These are phyloP conservation scores for Eimeria necatrix DNA, from an alignment of 169 alveolate species.

Conservation along the genomic window DNA sequence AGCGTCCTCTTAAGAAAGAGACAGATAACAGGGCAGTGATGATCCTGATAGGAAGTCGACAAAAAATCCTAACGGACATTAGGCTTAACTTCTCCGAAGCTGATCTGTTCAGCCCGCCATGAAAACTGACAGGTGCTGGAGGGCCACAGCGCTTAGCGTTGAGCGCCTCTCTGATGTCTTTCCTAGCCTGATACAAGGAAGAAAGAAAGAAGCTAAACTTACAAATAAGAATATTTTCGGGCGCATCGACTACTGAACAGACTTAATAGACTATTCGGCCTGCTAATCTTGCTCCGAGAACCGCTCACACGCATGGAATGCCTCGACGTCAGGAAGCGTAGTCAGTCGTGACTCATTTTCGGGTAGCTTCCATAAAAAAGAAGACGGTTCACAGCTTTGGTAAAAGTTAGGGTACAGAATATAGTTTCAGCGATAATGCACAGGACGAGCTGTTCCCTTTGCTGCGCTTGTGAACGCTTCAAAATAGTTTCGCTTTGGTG, in stretches of 20 bases:
- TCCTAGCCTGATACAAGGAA: not conserved
- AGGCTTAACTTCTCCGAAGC: not conserved
- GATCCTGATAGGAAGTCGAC: conserved; percentile 34
- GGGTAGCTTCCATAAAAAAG: too few species aligned
- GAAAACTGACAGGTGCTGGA: conserved; percentile 53
- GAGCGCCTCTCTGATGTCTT: not conserved
- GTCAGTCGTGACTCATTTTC: not conserved
- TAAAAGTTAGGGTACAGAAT: too few species aligned
- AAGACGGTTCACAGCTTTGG: too few species aligned
- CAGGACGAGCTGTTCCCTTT: too few species aligned
- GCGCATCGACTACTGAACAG: not conserved
- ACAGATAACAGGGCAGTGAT: conserved; percentile 33
- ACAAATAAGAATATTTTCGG: not conserved
- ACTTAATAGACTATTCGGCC: not conserved
- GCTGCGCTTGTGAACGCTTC: too few species aligned
- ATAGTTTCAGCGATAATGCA: too few species aligned
- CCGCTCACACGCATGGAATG: not conserved
- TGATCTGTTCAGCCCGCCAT: conserved; percentile 19
- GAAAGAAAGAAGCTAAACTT: not conserved
- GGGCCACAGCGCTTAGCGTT: conserved; percentile 5
- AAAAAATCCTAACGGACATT: conserved; percentile 59
- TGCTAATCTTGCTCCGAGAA: not conserved
- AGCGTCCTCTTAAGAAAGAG: conserved; percentile 26
- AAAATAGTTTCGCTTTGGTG: too few species aligned
- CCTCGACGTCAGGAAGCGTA: not conserved